Conservation (phyloP, 2,329 filamentous ascomycete species). For the Aspergillus ustus region DNA sequence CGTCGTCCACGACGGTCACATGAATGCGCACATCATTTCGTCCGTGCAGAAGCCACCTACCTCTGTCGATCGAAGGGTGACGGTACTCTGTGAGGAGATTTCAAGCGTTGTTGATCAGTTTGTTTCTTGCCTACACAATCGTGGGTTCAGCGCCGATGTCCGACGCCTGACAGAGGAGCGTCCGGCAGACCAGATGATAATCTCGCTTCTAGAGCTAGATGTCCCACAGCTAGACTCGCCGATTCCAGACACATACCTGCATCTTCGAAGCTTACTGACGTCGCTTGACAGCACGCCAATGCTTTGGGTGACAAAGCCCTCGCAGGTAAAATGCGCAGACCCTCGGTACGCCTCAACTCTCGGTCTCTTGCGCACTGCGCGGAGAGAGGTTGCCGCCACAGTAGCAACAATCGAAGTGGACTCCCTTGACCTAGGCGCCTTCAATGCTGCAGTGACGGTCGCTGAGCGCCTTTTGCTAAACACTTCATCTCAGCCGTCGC, state of each 20-base stretch:
- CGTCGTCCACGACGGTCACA: slow-evolving; percentile 15
- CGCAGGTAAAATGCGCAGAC: slow-evolving; percentile 31
- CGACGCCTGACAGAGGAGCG: neutral
- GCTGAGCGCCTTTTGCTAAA: neutral
- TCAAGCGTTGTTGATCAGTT: neutral
- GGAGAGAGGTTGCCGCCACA: slow-evolving; percentile 29
- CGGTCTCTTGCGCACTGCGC: slow-evolving; percentile 35
- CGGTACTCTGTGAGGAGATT: neutral
- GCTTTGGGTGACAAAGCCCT: slow-evolving; percentile 36
- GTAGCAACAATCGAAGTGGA: slow-evolving; percentile 1
- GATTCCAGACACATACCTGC: neutral
- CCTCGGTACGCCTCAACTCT: slow-evolving; percentile 33
- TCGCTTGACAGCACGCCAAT: slow-evolving; percentile 15
- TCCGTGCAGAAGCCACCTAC: neutral
- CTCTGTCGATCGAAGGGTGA: neutral
- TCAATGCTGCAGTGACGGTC: neutral
- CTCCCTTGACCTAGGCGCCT: neutral
- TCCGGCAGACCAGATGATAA: neutral
- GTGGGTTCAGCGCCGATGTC: neutral
- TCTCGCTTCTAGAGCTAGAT: slow-evolving; percentile 3
- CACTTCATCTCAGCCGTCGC: neutral
- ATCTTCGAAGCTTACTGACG: neutral
- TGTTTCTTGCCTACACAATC: neutral
- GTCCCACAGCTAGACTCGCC: neutral
- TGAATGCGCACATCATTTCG: slow-evolving; percentile 20